These are phyloP conservation scores for Phytophthora citricola DNA, from an alignment of 352 stramenopile species.

Conservation along the genomic window DNA sequence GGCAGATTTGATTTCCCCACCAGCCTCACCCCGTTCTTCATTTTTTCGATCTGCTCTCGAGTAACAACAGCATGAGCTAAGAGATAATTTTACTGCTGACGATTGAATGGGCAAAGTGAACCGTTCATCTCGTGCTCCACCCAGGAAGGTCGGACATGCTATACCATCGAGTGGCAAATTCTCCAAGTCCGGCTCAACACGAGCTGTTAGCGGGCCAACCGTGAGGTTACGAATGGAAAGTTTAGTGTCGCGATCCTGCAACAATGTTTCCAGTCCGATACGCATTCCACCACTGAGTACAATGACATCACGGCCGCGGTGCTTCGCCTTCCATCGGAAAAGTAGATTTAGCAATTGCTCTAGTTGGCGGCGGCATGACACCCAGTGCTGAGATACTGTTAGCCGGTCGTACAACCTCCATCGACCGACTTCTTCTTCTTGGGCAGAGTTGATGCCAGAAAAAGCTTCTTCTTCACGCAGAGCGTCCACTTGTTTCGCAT, in stretches of 20 bases:
- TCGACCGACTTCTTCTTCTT: slow-evolving; percentile 30
- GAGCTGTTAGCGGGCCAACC: slow-evolving; percentile 66
- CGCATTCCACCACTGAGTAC: slow-evolving; percentile 75
- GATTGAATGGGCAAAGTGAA: slow-evolving; percentile 59
- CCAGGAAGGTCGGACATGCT: slow-evolving; percentile 60
- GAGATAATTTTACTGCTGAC: slow-evolving; percentile 70
- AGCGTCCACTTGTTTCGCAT: slow-evolving; percentile 48
- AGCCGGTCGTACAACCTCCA: slow-evolving; percentile 71
- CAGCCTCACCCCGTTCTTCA: slow-evolving; percentile 1
- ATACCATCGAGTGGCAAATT: slow-evolving; percentile 53
- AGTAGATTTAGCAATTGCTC: slow-evolving; percentile 74
- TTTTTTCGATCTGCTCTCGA: slow-evolving; percentile 15
- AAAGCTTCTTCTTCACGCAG: slow-evolving; percentile 41
- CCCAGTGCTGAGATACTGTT: slow-evolving; percentile 65
- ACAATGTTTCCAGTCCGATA: slow-evolving; percentile 66
- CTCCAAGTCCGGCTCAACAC: slow-evolving; percentile 51
- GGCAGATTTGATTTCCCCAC: slow-evolving; percentile 26
- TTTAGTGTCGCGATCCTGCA: slow-evolving; percentile 54
- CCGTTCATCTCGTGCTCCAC: slow-evolving; percentile 45
- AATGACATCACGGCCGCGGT: slow-evolving; percentile 67
- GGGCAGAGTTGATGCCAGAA: slow-evolving; percentile 4
- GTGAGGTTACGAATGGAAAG: slow-evolving; percentile 65
- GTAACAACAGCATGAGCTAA: slow-evolving; percentile 42
- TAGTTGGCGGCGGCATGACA: slow-evolving; percentile 68
- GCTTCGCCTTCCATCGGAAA: slow-evolving; percentile 83